Evolutionary conservation across 2,329 filamentous ascomycete species (phyloP), one percentile per base, ranked within the genome.

Genomic region (Periconia sp.): DNA sequence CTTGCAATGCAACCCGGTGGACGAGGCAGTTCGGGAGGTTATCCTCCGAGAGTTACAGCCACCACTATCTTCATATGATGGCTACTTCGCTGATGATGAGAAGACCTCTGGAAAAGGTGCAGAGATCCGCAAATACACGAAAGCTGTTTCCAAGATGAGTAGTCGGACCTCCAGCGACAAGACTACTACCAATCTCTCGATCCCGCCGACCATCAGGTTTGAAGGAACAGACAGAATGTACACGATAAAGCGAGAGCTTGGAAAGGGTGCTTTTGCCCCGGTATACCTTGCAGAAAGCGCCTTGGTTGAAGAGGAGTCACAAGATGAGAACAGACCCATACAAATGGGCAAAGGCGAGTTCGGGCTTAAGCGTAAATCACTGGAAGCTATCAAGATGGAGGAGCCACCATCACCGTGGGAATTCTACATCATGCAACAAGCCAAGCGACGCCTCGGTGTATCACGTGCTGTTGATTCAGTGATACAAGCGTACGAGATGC

Each of bases 311-410:
- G 55, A 10, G 72, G n/a, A n/a, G n/a, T n/a, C n/a, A n/a, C 75
- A 8, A 10, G 70, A 73, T 19, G 66, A 74, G 8, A 68, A 72
- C 12, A 62, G 71, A 25, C 65, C 65, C n/a, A 74, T 71, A 4
- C 75, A 76, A 42, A 83, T 87, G 80, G 83, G 85, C 42, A 84
- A 82, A 59, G 80, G 84, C 21, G 71, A 77, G 10, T 83, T 86
- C 60, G 75, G 81, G n/a, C 61, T 77, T 8, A 74, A 73, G 23
- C 83, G 88, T 29, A 75, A 75, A 30, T 52, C 75, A 1, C 78
- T 94, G 4, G 91, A 96, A 69, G 94, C 94, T 1, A 78, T 99
- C 57, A 99, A 99, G 72, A 92, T 96, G 84, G 94, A 99, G 72
- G 82, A 87, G 22, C 90, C 92, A 1, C 89, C 92, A 0, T 87